These are phyloP conservation scores for Decorospora gaudefroyi DNA, from an alignment of 2,329 filamentous ascomycete species.

Conservation along the genomic window DNA sequence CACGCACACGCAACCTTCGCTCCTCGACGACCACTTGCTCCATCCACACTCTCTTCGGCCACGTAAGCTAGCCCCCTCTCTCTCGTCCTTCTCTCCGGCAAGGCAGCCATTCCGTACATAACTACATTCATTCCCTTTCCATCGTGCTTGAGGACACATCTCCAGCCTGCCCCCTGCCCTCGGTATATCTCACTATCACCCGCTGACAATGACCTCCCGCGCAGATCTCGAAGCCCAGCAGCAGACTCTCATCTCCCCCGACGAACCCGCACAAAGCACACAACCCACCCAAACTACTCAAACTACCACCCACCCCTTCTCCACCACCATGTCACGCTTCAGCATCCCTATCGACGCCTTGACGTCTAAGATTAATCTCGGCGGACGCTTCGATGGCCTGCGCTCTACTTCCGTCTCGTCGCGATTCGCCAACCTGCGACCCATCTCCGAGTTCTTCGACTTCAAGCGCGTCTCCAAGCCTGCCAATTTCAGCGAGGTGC, in stretches of 20 bases:
- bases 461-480: slow-evolving; percentile 96
- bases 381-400: slow-evolving; percentile 81
- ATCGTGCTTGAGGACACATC: slow-evolving; percentile 37
- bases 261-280: slow-evolving; percentile 18
- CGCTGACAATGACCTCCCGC: slow-evolving; percentile 37
- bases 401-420: slow-evolving; percentile 76
- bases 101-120: slow-evolving; percentile 35
- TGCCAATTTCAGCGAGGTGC: slow-evolving; percentile 83
- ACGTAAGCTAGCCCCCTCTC: slow-evolving; percentile 29
- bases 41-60: slow-evolving; percentile 23
- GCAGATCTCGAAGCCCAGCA: slow-evolving; percentile 39
- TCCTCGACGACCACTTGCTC: slow-evolving; percentile 13
- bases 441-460: slow-evolving; percentile 91
- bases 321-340: slow-evolving; percentile 74
- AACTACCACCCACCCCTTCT: slow-evolving; percentile 9
- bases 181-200: slow-evolving; percentile 10
- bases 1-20: slow-evolving; percentile 11
- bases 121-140: slow-evolving; percentile 15
- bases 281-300: slow-evolving; percentile 10
- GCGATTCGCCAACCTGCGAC: slow-evolving; percentile 90
- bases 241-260: slow-evolving; percentile 28
- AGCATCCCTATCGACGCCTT: slow-evolving; percentile 90
- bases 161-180: slow-evolving; percentile 14
- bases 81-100: slow-evolving; percentile 24
- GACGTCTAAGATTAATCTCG: slow-evolving; percentile 86